phyloP scores from a whole-genome alignment of 164 flowering plant species.

The Stephania japonica region DNA sequence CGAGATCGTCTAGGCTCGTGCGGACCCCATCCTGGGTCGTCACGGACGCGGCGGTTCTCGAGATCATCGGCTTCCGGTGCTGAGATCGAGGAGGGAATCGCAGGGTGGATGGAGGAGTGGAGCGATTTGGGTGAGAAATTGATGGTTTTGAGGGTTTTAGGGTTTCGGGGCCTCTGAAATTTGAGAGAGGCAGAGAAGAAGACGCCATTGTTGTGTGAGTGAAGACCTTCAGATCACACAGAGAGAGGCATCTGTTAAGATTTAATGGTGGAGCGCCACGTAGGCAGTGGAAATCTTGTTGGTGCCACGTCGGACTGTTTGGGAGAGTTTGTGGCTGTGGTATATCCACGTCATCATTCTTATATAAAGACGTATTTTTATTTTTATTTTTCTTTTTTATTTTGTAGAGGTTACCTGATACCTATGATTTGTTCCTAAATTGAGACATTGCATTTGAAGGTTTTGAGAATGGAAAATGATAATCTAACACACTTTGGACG shows the following conservation, averaged over 20 bases:
- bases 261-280: not conserved
- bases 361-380: too few species aligned
- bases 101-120: not conserved
- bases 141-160: constrained; percentile 4
- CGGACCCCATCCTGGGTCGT: constrained; percentile 25
- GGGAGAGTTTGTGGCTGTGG: not conserved
- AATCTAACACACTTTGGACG: too few species aligned
- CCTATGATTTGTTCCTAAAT: too few species aligned
- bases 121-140: constrained; percentile 9
- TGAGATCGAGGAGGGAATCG: constrained; percentile 11
- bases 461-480: too few species aligned
- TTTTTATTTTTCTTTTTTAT: too few species aligned
- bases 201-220: constrained; percentile 13
- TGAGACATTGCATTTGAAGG: too few species aligned
- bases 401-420: too few species aligned
- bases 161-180: constrained; percentile 11
- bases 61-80: not conserved
- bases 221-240: not conserved
- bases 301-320: not conserved
- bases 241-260: too few species aligned
- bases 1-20: constrained; percentile 42
- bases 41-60: constrained; percentile 20
- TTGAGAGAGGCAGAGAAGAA: constrained; percentile 19
- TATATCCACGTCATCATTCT: not conserved
- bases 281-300: constrained; percentile 6